Conservation (phyloP, 176 grass and related monocot species). For the Cenchrus fungigraminus region DNA sequence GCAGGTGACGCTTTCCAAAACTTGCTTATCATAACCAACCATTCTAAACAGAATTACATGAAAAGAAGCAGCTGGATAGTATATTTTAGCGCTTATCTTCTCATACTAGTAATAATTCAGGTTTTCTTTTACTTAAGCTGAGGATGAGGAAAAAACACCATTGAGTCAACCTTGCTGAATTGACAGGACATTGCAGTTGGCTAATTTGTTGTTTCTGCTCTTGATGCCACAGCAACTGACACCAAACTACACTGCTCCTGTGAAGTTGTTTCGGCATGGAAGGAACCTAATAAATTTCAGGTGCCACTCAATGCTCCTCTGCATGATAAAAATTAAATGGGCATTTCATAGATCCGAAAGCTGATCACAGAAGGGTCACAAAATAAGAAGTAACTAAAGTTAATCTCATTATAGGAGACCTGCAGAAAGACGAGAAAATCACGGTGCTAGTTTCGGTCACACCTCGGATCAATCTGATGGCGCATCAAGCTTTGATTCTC, state of each 20-base stretch:
- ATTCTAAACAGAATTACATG: constrained; percentile 20
- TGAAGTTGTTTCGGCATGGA: constrained; percentile 59
- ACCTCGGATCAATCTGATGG: constrained; percentile 34
- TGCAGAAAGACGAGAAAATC: constrained; percentile 38
- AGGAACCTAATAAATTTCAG: constrained; percentile 61
- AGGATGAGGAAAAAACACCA: neutral
- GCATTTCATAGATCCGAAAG: neutral
- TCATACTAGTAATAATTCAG: neutral
- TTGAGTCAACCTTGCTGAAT: neutral
- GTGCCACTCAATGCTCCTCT: constrained; percentile 29
- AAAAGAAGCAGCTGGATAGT: constrained; percentile 21
- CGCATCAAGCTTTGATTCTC: constrained; percentile 24
- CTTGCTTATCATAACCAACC: neutral
- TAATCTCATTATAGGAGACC: constrained; percentile 40
- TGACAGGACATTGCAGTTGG: constrained; percentile 1
- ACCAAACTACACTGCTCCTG: constrained; percentile 63
- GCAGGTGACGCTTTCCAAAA: constrained; percentile 58
- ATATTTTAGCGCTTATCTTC: constrained; percentile 1
- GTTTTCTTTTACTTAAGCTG: neutral
- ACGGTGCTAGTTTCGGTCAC: constrained; percentile 29
- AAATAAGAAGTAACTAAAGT: neutral
- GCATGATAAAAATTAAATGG: neutral
- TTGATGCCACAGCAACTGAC: constrained; percentile 56
- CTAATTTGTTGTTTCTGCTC: constrained; percentile 8
- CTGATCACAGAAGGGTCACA: neutral